Base-by-base conservation (phyloP, 148 eudicot genomes). In the Chenopodium quinoa region DNA sequence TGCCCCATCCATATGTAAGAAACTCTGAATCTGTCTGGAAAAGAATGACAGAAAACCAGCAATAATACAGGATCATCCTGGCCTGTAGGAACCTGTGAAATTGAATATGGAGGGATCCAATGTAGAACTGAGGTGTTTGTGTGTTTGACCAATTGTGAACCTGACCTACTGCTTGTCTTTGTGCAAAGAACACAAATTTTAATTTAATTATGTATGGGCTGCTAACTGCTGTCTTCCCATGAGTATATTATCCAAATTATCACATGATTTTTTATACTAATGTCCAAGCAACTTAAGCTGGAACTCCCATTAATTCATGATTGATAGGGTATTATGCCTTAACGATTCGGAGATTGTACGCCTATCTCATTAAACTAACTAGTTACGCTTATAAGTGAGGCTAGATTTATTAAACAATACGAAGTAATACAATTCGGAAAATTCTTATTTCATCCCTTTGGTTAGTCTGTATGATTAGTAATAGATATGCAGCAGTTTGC, bases 91-190 rank as follows among this genome's bases (percentile, higher is more conserved):
- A 17, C 63, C 47, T 70, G 73, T 70, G 10, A 46, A 71, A 37
- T 9, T 46, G 76, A 40, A 40, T 34, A 74, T 50, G 37, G 77
- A 74, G 63, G 77, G 77, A 74, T 74, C 77, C 63, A 50, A 74
- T 74, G 63, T 50, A 37, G 47, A 47, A 25, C 23, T 73, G 60
- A 48, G 19, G 58, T 12, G 48, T 40, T 34, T 34, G 40, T 4
- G 40, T 34, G 40, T 9, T 50, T 52, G 22, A 52, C 77, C 31
- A 73, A 46, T 40, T 73, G 29, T 73, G 48, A 58, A 73, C 60
- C 17, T 46, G 32, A 20, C 16, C 27, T 27, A 40, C 54, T n/a
- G 5, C 23, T 71, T 73, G 60, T 46, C 60, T 73, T 47, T 11
- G 5, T 47, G 32, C 32, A 9, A 46, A 46, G 34, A 27, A 67